These are phyloP conservation scores for Carnegiea gigantea DNA, from an alignment of 179 eudicot species.

Conservation along the genomic window DNA sequence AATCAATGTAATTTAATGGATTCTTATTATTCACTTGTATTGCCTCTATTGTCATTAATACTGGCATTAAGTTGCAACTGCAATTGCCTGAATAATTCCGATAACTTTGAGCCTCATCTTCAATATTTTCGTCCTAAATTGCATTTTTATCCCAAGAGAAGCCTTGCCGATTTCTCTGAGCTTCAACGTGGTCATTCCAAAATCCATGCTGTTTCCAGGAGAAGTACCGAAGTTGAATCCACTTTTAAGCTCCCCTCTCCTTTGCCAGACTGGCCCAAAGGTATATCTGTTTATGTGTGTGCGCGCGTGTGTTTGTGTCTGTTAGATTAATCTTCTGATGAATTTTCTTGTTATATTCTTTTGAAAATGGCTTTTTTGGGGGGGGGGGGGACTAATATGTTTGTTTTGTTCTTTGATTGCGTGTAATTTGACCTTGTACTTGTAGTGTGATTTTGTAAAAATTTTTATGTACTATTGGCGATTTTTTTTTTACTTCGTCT, in stretches of 20 bases:
- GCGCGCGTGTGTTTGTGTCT: not conserved
- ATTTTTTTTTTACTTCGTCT: too few species aligned
- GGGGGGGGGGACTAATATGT: too few species aligned
- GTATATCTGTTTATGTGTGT: not conserved
- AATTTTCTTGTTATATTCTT: too few species aligned
- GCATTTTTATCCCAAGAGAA: not conserved
- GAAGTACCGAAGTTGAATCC: conserved; percentile 1
- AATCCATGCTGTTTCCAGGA: not conserved
- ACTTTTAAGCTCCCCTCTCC: conserved; percentile 4
- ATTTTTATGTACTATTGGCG: not conserved
- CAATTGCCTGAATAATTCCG: not conserved
- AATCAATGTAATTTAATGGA: not conserved
- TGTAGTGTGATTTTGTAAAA: not conserved
- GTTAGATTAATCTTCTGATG: not conserved
- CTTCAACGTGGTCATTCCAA: not conserved
- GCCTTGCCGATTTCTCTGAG: not conserved
- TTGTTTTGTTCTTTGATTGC: too few species aligned
- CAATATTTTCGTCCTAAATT: not conserved
- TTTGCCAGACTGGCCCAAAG: conserved; percentile 3
- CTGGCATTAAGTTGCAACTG: not conserved
- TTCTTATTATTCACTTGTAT: not conserved
- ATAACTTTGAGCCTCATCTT: not conserved
- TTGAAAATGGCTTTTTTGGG: too few species aligned
- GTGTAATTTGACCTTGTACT: not conserved
- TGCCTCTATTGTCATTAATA: conserved; percentile 3